These are phyloP conservation scores for Linnemannia hyalina DNA, from an alignment of 192 early-diverging fungal genomes.

Conservation along the genomic window DNA sequence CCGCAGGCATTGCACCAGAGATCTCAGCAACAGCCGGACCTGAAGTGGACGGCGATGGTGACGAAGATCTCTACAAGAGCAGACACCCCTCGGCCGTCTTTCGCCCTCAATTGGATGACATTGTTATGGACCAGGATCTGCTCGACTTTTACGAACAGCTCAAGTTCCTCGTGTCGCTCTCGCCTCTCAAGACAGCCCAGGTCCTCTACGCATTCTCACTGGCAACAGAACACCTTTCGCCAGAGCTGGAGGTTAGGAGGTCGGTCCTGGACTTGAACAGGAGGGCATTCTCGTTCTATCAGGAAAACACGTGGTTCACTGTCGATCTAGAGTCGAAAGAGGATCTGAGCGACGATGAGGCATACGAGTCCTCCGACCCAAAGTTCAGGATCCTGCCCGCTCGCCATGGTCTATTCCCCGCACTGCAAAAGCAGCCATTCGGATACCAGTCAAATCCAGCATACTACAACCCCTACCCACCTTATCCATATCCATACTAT, in stretches of 20 bases:
- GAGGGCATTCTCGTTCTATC: slow-evolving; percentile 51
- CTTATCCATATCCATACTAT: slow-evolving; percentile 14
- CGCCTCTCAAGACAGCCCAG: slow-evolving; percentile 51
- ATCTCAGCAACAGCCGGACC: not conserved
- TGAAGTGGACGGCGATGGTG: slow-evolving; percentile 7
- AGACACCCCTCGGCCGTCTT: slow-evolving; percentile 27
- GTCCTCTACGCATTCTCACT: slow-evolving; percentile 50
- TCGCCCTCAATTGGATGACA: slow-evolving; percentile 50
- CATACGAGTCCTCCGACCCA: slow-evolving; percentile 22
- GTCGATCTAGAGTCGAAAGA: slow-evolving; percentile 38
- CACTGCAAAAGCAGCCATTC: slow-evolving; percentile 23
- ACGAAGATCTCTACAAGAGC: slow-evolving; percentile 11
- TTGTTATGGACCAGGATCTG: slow-evolving; percentile 48
- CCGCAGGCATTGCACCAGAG: not conserved
- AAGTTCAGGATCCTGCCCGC: slow-evolving; percentile 43
- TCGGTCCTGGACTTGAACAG: slow-evolving; percentile 44
- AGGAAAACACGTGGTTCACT: slow-evolving; percentile 55
- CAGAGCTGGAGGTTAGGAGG: slow-evolving; percentile 39
- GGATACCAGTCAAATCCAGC: not conserved
- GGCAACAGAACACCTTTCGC: slow-evolving; percentile 44
- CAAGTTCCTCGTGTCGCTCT: slow-evolving; percentile 50
- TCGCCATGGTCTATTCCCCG: slow-evolving; percentile 40
- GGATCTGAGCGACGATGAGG: slow-evolving; percentile 31
- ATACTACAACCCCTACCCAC: slow-evolving; percentile 1
- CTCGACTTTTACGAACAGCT: slow-evolving; percentile 51